Percentiles rank a stretch among this genome's conserved stretches.
These are phyloP conservation scores for Cystoderma amianthinum DNA, from an alignment of 768 basidiomycete species.

Conservation along the genomic window DNA sequence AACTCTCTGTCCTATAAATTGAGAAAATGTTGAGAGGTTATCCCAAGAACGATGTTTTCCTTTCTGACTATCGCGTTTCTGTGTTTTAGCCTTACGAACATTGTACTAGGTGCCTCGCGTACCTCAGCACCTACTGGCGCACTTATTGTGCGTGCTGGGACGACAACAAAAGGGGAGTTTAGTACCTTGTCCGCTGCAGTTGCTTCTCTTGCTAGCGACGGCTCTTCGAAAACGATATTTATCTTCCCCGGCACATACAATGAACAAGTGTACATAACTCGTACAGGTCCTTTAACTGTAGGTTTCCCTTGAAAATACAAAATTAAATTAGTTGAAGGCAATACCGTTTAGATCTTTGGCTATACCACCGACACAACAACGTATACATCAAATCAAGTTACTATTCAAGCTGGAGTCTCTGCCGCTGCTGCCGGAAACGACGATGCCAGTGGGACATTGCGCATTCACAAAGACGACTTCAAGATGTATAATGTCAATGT, in stretches of 20 bases:
- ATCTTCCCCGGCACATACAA: constrained; percentile 39
- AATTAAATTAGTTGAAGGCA: neutral
- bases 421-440: constrained; percentile 19
- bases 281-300: constrained; percentile 32
- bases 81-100: no score
- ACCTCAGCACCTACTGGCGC: constrained; percentile 33
- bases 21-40: no score
- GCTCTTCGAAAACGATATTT: constrained; percentile 29
- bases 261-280: constrained; percentile 34
- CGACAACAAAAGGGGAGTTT: constrained; percentile 28
- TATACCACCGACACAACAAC: constrained; percentile 23
- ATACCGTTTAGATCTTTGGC: constrained; percentile 30
- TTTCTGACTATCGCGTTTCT: no score
- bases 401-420: constrained; percentile 17
- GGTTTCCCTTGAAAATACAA: neutral
- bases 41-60: no score
- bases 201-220: constrained; percentile 29
- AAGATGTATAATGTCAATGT: no score
- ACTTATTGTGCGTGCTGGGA: constrained; percentile 28
- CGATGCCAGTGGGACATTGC: constrained; percentile 33
- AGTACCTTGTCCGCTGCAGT: constrained; percentile 28
- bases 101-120: constrained; percentile 20
- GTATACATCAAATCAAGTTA: no score
- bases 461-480: constrained; percentile 38
- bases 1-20: no score